These are phyloP conservation scores for Lepiota brunneoincarnata DNA, from an alignment of 768 basidiomycete species.

Conservation along the genomic window DNA sequence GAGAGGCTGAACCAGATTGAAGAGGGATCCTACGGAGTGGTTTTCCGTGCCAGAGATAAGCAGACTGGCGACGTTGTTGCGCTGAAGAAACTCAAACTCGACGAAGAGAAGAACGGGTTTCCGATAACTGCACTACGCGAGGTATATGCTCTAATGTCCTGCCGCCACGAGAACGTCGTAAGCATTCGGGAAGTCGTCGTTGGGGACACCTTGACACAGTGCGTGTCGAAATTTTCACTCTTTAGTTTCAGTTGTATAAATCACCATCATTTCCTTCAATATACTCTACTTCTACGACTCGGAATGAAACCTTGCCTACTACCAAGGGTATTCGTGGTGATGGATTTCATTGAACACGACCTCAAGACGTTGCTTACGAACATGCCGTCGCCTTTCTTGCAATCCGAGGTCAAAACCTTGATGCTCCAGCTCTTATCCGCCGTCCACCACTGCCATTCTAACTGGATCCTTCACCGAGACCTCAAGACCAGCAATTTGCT, in stretches of 20 bases:
- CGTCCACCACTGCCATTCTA: slow-evolving; percentile 88
- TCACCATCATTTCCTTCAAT: slow-evolving; percentile 18
- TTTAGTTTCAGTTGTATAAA: slow-evolving; percentile 23
- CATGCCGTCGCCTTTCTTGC: slow-evolving; percentile 96
- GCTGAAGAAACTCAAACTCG: slow-evolving; percentile 95
- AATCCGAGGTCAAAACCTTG: slow-evolving; percentile 97
- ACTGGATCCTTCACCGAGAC: slow-evolving; percentile 98
- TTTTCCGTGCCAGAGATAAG: slow-evolving; percentile 94
- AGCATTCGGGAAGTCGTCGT: slow-evolving; percentile 97
- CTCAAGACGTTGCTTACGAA: slow-evolving; percentile 92
- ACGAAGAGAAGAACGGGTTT: slow-evolving; percentile 98
- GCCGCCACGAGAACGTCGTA: slow-evolving; percentile 94
- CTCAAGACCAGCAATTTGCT: slow-evolving; percentile 96
- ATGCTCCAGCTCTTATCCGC: slow-evolving; percentile 93
- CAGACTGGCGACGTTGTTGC: slow-evolving; percentile 95
- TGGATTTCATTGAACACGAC: slow-evolving; percentile 99
- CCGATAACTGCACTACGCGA: slow-evolving; percentile 96
- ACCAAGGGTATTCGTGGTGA: slow-evolving; percentile 93
- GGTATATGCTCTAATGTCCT: slow-evolving; percentile 94
- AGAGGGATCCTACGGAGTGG: slow-evolving; percentile 97
- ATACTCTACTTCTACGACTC: slow-evolving; percentile 8
- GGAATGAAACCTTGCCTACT: slow-evolving; percentile 13
- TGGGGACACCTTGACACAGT: slow-evolving; percentile 98
- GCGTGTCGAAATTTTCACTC: slow-evolving; percentile 41
- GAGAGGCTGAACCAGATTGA: slow-evolving; percentile 97